Percentiles rank a stretch among this genome's conserved stretches.
Evolutionary conservation across 306 rosid genomes (phyloP).

Genomic region (Cicer arietinum): DNA sequence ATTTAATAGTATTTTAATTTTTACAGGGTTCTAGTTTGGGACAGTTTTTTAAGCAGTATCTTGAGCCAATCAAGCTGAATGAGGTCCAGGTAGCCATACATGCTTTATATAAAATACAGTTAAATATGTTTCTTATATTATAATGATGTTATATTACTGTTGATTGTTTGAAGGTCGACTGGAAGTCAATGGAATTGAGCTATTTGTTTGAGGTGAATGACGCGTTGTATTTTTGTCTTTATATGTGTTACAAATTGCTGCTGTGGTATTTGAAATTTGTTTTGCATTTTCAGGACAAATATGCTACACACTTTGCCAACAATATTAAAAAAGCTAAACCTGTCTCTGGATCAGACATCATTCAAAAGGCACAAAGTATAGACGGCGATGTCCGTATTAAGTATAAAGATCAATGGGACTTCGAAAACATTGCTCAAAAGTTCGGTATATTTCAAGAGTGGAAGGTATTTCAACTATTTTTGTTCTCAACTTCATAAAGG

Average conservation of each 20-base stretch:
- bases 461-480: conserved; percentile 69
- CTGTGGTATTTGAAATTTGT: conserved; percentile 36
- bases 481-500: conserved; percentile 20
- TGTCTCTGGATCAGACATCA: conserved; percentile 66
- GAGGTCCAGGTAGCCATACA: conserved; percentile 65
- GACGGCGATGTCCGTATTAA: conserved; percentile 74
- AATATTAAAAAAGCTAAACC: conserved; percentile 72
- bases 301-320: conserved; percentile 62
- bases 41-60: conserved; percentile 85
- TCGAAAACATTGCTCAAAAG: conserved; percentile 74
- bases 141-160: conserved; percentile 44
- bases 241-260: conserved; percentile 23
- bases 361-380: conserved; percentile 74
- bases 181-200: conserved; percentile 90
- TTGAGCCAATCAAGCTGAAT: conserved; percentile 91
- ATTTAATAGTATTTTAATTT: conserved; percentile 39
- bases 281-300: conserved; percentile 67
- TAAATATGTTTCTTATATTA: conserved; percentile 38
- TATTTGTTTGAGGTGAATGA: conserved; percentile 84
- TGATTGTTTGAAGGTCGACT: conserved; percentile 66
- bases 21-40: conserved; percentile 96
- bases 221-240: conserved; percentile 31
- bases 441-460: conserved; percentile 95
- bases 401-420: conserved; percentile 69
- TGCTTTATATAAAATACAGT: conserved; percentile 20